These are phyloP conservation scores for Aspergillus quadrilineatus DNA, from an alignment of 2,329 filamentous ascomycete species.

Conservation along the genomic window DNA sequence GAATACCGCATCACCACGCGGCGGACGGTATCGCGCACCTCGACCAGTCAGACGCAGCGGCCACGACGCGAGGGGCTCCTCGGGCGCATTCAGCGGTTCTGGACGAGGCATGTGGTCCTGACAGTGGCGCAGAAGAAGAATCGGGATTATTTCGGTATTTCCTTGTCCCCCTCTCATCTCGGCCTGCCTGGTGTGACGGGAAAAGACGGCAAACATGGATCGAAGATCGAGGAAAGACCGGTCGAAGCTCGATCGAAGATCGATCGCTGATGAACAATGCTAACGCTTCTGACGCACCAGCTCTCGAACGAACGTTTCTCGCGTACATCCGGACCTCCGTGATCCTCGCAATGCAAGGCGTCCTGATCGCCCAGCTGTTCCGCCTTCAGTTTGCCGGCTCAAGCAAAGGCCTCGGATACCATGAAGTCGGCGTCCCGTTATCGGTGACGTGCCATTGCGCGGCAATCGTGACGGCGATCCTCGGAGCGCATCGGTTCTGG, in stretches of 20 bases:
- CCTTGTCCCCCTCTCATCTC: background rate
- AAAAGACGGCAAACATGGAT: background rate
- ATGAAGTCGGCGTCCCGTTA: conserved; percentile 62
- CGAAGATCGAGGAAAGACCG: background rate
- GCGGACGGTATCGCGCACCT: conserved; percentile 23
- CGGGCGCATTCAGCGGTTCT: conserved; percentile 76
- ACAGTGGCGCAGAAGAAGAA: conserved; percentile 42
- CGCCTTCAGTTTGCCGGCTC: conserved; percentile 47
- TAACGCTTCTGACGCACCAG: conserved; percentile 41
- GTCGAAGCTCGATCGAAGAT: background rate
- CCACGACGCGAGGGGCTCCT: conserved; percentile 48
- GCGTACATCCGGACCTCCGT: conserved; percentile 71
- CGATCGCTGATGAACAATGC: background rate
- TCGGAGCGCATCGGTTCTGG: conserved; percentile 62
- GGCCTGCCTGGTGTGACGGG: background rate
- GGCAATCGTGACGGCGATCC: conserved; percentile 50
- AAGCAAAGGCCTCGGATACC: conserved; percentile 55
- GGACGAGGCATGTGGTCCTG: conserved; percentile 58
- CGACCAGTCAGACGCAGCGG: conserved; percentile 16
- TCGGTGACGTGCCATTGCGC: conserved; percentile 48
- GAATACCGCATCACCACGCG: conserved; percentile 30
- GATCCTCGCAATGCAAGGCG: conserved; percentile 65
- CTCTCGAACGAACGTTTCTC: conserved; percentile 72
- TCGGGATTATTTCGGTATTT: conserved; percentile 43
- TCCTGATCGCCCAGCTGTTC: conserved; percentile 67